Conservation (phyloP, 1,284 basidiomycete species). For the Farysia itapuensis region DNA sequence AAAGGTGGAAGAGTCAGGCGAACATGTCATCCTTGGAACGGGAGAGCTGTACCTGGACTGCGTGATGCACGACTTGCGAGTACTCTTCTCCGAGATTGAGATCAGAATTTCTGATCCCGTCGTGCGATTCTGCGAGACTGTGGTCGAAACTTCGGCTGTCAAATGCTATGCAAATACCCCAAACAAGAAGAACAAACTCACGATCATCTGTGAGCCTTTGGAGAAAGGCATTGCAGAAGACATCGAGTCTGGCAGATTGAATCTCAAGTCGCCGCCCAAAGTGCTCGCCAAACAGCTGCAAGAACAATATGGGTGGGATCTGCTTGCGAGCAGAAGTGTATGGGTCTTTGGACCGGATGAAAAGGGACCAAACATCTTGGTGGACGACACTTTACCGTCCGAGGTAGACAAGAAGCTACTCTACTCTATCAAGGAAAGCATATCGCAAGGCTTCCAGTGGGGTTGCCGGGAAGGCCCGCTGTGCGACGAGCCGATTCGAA, state of each 20-base stretch:
- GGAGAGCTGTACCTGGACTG: slow-evolving; percentile 97
- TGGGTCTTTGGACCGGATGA: slow-evolving; percentile 99
- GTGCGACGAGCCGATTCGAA: slow-evolving; percentile 97
- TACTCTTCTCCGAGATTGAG: slow-evolving; percentile 94
- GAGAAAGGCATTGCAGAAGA: slow-evolving; percentile 59
- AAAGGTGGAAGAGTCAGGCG: slow-evolving; percentile 97
- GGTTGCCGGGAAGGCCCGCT: slow-evolving; percentile 93
- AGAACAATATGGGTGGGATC: slow-evolving; percentile 91
- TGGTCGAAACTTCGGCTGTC: slow-evolving; percentile 93
- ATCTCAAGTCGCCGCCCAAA: slow-evolving; percentile 47
- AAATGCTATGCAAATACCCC: slow-evolving; percentile 99
- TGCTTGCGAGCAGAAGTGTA: slow-evolving; percentile 93
- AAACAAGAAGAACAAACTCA: slow-evolving; percentile 75
- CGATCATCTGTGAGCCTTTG: slow-evolving; percentile 56
- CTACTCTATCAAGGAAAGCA: slow-evolving; percentile 84
- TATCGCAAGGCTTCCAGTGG: slow-evolving; percentile 99
- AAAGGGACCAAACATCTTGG: slow-evolving; percentile 80
- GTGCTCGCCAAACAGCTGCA: slow-evolving; percentile 49
- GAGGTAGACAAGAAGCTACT: slow-evolving; percentile 94
- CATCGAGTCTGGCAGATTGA: slow-evolving; percentile 47
- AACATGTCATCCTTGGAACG: slow-evolving; percentile 94
- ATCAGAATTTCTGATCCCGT: slow-evolving; percentile 99
- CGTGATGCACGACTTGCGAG: slow-evolving; percentile 91
- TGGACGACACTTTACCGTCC: slow-evolving; percentile 94
- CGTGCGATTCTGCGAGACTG: slow-evolving; percentile 97